Percentiles rank a stretch among this genome's conserved stretches.
phyloP scores from a whole-genome alignment of 176 grass and related monocot species.

The Eleusine indica region DNA sequence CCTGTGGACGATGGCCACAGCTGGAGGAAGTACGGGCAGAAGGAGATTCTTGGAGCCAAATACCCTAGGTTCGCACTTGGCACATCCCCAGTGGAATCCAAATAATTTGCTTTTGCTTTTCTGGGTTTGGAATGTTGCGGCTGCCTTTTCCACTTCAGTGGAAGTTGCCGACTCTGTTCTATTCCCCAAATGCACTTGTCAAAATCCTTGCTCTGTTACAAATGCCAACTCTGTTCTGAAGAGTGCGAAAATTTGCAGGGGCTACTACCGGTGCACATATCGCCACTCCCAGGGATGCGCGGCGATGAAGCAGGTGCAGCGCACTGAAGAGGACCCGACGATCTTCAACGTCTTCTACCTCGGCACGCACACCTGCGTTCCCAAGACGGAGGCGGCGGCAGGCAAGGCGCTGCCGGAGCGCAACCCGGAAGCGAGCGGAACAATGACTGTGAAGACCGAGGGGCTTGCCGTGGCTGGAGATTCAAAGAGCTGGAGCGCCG shows the following conservation, averaged over 20 bases:
- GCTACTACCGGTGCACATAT: constrained; percentile 77
- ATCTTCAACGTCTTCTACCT: constrained; percentile 70
- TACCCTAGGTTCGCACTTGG: constrained; percentile 48
- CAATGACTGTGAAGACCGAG: constrained; percentile 50
- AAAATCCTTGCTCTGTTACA: background rate
- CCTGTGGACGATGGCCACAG: constrained; percentile 64
- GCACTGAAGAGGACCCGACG: constrained; percentile 56
- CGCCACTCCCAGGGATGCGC: constrained; percentile 44
- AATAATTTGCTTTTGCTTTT: too few species aligned
- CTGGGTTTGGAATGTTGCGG: too few species aligned
- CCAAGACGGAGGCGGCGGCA: background rate
- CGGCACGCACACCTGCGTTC: constrained; percentile 65
- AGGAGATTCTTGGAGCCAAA: constrained; percentile 70
- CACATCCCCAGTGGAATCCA: background rate
- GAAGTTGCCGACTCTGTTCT: too few species aligned
- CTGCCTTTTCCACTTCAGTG: too few species aligned
- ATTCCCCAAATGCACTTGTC: too few species aligned
- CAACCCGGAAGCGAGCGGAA: constrained; percentile 20
- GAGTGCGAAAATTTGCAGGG: constrained; percentile 39
- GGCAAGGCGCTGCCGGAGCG: background rate
- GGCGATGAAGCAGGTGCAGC: constrained; percentile 82
- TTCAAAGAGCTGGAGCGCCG: background rate
- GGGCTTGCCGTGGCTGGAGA: background rate
- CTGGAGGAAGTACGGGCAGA: constrained; percentile 93
- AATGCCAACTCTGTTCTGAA: background rate